Evolutionary conservation across 1,284 basidiomycete species (phyloP).

Genomic region (Cutaneotrichosporon cyanovorans): DNA sequence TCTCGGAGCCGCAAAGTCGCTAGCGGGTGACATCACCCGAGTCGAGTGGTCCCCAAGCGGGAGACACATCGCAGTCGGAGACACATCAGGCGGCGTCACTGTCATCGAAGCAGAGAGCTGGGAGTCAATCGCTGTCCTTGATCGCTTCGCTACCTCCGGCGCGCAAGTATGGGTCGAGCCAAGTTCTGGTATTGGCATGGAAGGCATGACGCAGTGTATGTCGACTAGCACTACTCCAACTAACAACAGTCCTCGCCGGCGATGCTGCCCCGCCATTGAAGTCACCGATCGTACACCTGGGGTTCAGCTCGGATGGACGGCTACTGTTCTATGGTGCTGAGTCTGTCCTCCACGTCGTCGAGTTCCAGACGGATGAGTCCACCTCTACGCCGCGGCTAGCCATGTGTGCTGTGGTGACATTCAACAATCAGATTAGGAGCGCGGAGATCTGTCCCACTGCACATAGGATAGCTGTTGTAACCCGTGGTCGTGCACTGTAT

Average conservation of each 20-base stretch:
- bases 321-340: conserved; percentile 50
- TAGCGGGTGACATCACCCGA: conserved; percentile 5
- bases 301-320: conserved; percentile 68
- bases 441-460: conserved; percentile 22
- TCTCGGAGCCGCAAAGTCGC: conserved; percentile 44
- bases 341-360: not conserved
- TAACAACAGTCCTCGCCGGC: not conserved
- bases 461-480: conserved; percentile 19
- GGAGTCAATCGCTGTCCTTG: conserved; percentile 3
- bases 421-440: conserved; percentile 19
- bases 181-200: not conserved
- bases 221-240: not conserved
- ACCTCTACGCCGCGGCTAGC: not conserved
- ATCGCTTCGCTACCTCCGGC: not conserved
- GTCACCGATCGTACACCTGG: conserved; percentile 50
- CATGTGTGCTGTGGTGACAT: conserved; percentile 13
- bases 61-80: conserved; percentile 3
- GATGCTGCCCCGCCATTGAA: too few species aligned
- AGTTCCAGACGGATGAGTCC: not conserved
- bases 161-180: not conserved
- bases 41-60: conserved; percentile 66
- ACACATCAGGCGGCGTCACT: conserved; percentile 4
- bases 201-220: conserved; percentile 3
- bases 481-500: conserved; percentile 23
- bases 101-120: conserved; percentile 13